Base-by-base conservation (phyloP, 2,329 filamentous ascomycete species). In the Nemania diffusa region DNA sequence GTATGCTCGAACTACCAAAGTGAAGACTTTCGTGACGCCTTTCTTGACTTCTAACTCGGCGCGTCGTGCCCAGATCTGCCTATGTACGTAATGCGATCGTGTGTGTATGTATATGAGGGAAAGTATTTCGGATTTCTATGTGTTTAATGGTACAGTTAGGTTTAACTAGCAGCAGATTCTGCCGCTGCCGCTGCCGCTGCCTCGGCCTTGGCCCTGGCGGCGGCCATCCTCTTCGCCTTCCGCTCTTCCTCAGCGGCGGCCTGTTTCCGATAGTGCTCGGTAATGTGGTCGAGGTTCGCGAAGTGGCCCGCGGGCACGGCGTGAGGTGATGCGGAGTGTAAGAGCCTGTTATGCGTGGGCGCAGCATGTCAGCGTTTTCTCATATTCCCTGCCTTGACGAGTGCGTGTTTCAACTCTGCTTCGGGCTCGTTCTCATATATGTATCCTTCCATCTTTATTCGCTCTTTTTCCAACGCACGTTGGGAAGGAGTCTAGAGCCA, bases 291-390 rank as follows among this genome's bases (percentile, higher is more conserved):
- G 53, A 89, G 77, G 77, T 86, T 86, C 71, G 81, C 76, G 69
- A 82, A 79, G 72, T 86, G 84, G 46, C 87, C 87, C 29, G 87
- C 86, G 27, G 84, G 84, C 20, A 88, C 81, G 77, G 86, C 87
- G 75, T 81, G 81, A 22, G 81, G 80, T 22, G 84, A 83, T 68
- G 85, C 82, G n/a, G 81, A 80, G 71, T 83, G 78, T 61, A 89
- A 77, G 24, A 84, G 78, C 76, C 86, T 88, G 58, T 62, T 24
- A 20, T 32, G 26, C 13, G 57, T n/a, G 46, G 8, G 37, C 50
- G 48, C n/a, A 6, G 1, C 3, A 13, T 51, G 63, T 70, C 17
- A 73, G 71, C 58, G 40, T 61, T 50, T n/a, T 13, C 42, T 20
- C 42, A 20, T 22, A n/a, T n/a, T n/a, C n/a, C 42, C 15, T 13